A percentile compares a stretch with the other conserved stretches of the same genome.
phyloP scores from a whole-genome alignment of 176 grass and related monocot genomes.

The Paspalum vaginatum region DNA sequence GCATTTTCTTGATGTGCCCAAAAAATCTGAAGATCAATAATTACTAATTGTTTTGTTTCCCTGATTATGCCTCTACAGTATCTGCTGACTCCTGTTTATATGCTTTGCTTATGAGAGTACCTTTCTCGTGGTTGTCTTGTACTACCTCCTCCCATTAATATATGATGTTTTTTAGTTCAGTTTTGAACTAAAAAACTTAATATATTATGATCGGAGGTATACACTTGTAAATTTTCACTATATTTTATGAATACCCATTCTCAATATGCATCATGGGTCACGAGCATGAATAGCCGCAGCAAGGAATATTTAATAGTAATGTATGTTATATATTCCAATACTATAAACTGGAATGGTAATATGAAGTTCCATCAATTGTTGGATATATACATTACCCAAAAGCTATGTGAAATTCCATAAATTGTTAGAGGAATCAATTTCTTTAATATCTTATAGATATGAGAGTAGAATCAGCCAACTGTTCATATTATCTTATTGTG shows the following conservation, averaged over 20 bases:
- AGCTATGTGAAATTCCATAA: too few species aligned
- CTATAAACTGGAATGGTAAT: too few species aligned
- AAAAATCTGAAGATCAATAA: background rate
- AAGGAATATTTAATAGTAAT: background rate
- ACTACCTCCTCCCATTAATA: too few species aligned
- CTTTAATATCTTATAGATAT: too few species aligned
- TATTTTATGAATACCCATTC: background rate
- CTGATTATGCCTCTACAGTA: background rate
- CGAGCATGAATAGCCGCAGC: background rate
- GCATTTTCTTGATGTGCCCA: background rate
- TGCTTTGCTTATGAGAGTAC: slow-evolving; percentile 19
- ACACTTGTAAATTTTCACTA: slow-evolving; percentile 4
- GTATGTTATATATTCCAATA: background rate
- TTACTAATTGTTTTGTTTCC: background rate
- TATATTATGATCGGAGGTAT: too few species aligned
- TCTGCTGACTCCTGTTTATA: background rate
- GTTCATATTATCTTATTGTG: too few species aligned
- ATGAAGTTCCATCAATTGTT: too few species aligned
- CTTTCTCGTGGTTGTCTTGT: background rate
- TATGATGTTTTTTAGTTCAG: too few species aligned
- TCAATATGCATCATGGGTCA: background rate
- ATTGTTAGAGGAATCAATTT: too few species aligned
- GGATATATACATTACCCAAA: too few species aligned
- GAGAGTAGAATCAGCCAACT: too few species aligned
- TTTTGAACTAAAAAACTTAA: too few species aligned